Base-by-base conservation (phyloP, 352 stramenopile species). In the Phytophthora agathidicida region DNA sequence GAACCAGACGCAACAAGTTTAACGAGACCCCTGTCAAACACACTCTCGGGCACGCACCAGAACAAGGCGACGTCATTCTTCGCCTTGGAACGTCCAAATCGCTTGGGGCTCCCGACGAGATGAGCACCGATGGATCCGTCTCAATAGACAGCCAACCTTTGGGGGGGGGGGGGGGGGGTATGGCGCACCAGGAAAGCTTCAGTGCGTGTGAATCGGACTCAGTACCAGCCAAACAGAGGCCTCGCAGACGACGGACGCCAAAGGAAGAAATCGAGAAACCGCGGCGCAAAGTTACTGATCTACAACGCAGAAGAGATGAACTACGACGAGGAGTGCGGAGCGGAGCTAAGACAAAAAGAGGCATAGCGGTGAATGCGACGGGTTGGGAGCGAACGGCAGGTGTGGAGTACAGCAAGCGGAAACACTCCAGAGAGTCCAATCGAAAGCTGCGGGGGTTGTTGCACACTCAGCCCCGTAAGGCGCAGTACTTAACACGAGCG, bases 351-450 rank as follows among this genome's bases (percentile, higher is more conserved):
- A 38, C 10, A 17, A 38, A 17, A 38, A 13, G 9, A 38, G 32
- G 11, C 35, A 54, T 5, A 14, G 59, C 13, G n/a, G n/a, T n/a
- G n/a, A 48, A 67, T 19, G 48, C 60, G 26, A 39, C 55, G 17
- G 32, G 70, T 20, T 79, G 70, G 70, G 61, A 79, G 30, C 63
- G 65, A 8, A 62, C 70, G 11, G 70, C 61, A 8, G 43, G 55
- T 22, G 52, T 43, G 17, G 62, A 79, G 30, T 50, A 53, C 50
- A 48, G 52, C n/a, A 32, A 65, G 37, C 62, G 62, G 3, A 28
- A 67, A 46, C 50, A 35, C 30, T 56, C 68, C 9, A 59, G 77
- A 36, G 36, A 54, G 9, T 52, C 76, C 23, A 79, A 79, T 56
- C 33, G 38, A 22, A 33, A 66, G 46, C 51, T 79, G 10, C 63